These are phyloP conservation scores for Melampsora americana DNA, from an alignment of 1,284 basidiomycete genomes.

Conservation along the genomic window DNA sequence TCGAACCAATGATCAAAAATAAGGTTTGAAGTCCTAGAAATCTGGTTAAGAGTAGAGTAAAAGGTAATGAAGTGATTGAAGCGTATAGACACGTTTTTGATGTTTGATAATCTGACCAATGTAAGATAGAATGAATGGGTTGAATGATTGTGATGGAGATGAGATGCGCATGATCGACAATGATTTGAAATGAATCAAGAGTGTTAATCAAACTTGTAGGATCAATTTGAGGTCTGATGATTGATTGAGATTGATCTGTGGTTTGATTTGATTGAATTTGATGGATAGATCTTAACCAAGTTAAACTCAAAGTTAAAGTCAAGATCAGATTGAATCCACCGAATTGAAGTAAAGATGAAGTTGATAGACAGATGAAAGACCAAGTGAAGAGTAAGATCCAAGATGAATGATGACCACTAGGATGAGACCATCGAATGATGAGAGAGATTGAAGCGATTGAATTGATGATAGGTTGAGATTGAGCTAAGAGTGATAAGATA, in stretches of 20 bases:
- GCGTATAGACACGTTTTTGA: not conserved
- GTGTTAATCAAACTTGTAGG: not conserved
- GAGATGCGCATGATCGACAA: slow-evolving; percentile 11
- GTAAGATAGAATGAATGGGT: not conserved
- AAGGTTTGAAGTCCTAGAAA: slow-evolving; percentile 50
- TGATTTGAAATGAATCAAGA: slow-evolving; percentile 21
- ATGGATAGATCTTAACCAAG: not conserved
- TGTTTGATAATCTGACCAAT: not conserved
- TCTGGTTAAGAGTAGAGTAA: slow-evolving; percentile 52
- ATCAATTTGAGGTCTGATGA: not conserved
- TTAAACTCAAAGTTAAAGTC: not conserved
- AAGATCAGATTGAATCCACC: slow-evolving; percentile 6
- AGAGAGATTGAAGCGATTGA: not conserved
- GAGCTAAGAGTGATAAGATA: slow-evolving; percentile 1
- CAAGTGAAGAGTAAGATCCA: slow-evolving; percentile 27
- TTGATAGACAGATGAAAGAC: not conserved
- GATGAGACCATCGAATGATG: slow-evolving; percentile 23
- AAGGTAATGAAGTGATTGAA: slow-evolving; percentile 42
- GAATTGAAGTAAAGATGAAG: not conserved
- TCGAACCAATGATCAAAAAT: slow-evolving; percentile 49
- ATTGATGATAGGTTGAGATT: not conserved
- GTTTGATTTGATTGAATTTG: not conserved
- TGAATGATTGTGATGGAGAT: not conserved
- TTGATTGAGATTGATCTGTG: not conserved
- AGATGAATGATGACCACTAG: slow-evolving; percentile 13